Conservation (phyloP, 495 filamentous ascomycete species). For the Penicillium simplicissimum region DNA sequence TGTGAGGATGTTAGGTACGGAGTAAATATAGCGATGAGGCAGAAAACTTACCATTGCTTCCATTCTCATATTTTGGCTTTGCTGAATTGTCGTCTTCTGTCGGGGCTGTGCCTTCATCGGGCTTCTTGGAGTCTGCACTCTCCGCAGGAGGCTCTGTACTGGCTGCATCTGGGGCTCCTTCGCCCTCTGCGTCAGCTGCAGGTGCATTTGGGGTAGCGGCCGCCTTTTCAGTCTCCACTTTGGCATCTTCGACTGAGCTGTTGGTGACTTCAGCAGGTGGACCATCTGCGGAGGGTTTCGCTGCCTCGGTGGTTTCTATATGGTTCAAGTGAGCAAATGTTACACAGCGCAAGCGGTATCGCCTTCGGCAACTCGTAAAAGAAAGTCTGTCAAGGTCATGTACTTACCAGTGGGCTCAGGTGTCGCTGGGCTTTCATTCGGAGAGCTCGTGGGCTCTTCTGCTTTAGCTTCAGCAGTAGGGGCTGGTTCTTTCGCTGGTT, state of each 20-base stretch:
- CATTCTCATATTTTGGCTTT: conserved; percentile 16
- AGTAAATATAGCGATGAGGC: background rate
- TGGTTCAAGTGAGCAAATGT: conserved; percentile 17
- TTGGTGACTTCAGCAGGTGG: conserved; percentile 26
- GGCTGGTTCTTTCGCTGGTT: conserved; percentile 27
- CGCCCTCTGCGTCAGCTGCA: conserved; percentile 19
- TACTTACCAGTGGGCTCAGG: conserved; percentile 36
- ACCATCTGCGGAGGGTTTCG: conserved; percentile 22
- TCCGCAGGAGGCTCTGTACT: conserved; percentile 21
- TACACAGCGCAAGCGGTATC: background rate
- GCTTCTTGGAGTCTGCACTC: conserved; percentile 18
- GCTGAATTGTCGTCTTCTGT: conserved; percentile 16
- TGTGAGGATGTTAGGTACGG: background rate
- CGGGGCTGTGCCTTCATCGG: conserved; percentile 12
- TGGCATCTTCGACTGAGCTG: conserved; percentile 24
- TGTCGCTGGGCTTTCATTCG: conserved; percentile 27
- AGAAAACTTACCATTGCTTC: conserved; percentile 24
- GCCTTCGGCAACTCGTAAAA: background rate
- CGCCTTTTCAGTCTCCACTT: conserved; percentile 25
- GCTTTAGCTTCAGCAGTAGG: conserved; percentile 23
- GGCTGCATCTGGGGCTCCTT: conserved; percentile 23
- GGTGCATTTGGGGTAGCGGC: conserved; percentile 17
- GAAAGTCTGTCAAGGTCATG: background rate
- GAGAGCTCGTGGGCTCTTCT: conserved; percentile 21
- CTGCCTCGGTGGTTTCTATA: conserved; percentile 33